phyloP scores from a whole-genome alignment of 2,329 filamentous ascomycete genomes.

The Dothidotthia symphoricarpi region DNA sequence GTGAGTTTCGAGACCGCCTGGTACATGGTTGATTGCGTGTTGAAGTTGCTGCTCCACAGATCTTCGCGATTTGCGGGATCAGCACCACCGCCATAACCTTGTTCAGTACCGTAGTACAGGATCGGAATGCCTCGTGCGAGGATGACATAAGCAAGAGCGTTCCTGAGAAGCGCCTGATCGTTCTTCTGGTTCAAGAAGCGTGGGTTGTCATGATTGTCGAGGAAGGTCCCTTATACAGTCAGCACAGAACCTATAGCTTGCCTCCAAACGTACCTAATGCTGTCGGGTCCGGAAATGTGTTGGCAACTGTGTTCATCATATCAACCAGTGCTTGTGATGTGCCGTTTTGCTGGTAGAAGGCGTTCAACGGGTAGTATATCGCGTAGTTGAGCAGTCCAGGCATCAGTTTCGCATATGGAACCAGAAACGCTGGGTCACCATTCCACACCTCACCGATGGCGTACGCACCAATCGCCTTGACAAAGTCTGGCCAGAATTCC shows the following conservation, averaged over 20 bases:
- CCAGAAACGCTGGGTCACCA: constrained; percentile 53
- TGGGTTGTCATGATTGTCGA: constrained; percentile 44
- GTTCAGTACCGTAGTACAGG: constrained; percentile 43
- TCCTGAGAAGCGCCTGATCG: constrained; percentile 39
- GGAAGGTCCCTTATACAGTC: constrained; percentile 16
- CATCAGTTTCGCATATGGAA: constrained; percentile 55
- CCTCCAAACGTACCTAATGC: constrained; percentile 27
- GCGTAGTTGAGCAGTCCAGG: constrained; percentile 63
- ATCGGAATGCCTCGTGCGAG: constrained; percentile 43
- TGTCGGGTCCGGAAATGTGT: constrained; percentile 34
- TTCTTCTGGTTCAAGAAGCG: constrained; percentile 40
- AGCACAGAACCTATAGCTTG: too few relatives aligned
- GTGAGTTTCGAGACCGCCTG: constrained; percentile 27
- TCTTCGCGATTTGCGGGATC: constrained; percentile 45
- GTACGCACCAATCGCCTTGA: constrained; percentile 57
- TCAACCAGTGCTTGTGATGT: constrained; percentile 35
- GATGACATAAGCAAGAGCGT: constrained; percentile 41
- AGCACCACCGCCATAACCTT: constrained; percentile 37
- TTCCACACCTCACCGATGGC: constrained; percentile 61
- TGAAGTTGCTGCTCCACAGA: constrained; percentile 41
- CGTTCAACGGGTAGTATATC: constrained; percentile 45
- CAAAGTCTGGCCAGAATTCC: constrained; percentile 58
- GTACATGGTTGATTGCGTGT: constrained; percentile 31
- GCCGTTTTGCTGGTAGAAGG: constrained; percentile 36
- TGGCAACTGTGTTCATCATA: constrained; percentile 36